phyloP scores from a whole-genome alignment of 2,329 filamentous ascomycete genomes.

The Microdochium paspali region DNA sequence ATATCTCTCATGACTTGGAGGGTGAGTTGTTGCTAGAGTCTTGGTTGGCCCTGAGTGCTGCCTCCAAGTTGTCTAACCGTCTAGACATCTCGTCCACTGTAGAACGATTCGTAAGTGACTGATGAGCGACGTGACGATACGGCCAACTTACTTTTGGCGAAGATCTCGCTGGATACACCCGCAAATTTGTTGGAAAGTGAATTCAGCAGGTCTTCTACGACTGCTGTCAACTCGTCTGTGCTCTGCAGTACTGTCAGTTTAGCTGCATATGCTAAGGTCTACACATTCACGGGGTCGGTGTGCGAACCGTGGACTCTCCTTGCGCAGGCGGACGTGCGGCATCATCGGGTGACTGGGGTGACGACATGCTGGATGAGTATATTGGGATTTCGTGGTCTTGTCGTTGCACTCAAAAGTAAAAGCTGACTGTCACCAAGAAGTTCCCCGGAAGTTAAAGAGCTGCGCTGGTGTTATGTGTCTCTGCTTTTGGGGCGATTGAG shows the following conservation, averaged over 20 bases:
- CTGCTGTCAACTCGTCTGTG: conserved; percentile 59
- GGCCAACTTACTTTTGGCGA: conserved; percentile 62
- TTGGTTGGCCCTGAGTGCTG: conserved; percentile 54
- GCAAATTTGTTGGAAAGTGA: conserved; percentile 80
- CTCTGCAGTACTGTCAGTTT: conserved; percentile 9
- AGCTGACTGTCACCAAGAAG: no score
- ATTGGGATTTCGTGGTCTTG: no score
- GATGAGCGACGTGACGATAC: neutral
- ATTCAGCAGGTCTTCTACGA: conserved; percentile 80
- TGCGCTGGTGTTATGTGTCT: no score
- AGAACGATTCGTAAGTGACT: neutral
- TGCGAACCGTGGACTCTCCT: neutral
- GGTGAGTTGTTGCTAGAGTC: conserved; percentile 26
- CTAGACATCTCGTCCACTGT: conserved; percentile 91
- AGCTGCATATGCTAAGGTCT: no score
- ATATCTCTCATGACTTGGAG: conserved; percentile 21
- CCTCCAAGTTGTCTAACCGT: conserved; percentile 74
- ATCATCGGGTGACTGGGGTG: no score
- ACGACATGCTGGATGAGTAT: no score
- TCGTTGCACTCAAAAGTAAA: no score
- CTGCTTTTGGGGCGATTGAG: no score
- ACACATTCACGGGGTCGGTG: neutral
- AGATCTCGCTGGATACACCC: conserved; percentile 75
- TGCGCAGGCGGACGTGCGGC: neutral
- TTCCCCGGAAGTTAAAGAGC: no score